phyloP scores from a whole-genome alignment of 2,329 filamentous ascomycete genomes.

The Xylaria digitata region DNA sequence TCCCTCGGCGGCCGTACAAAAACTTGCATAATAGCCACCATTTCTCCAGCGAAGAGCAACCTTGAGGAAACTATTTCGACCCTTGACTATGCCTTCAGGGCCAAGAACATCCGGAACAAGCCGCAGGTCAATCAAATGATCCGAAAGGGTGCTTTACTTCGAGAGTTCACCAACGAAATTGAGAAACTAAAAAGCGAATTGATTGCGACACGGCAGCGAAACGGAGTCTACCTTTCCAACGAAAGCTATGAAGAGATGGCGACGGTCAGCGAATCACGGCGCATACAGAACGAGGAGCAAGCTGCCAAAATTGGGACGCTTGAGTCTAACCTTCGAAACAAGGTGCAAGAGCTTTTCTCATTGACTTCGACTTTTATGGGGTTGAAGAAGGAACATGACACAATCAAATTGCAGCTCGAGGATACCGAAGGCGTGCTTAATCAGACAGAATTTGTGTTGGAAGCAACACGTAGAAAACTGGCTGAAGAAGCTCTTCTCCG shows the following conservation, averaged over 20 bases:
- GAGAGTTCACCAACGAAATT: slow-evolving; percentile 91
- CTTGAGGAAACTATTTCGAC: slow-evolving; percentile 98
- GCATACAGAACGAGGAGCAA: slow-evolving; percentile 93
- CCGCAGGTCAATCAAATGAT: slow-evolving; percentile 93
- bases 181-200: slow-evolving; percentile 94
- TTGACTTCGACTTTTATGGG: slow-evolving; percentile 88
- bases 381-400: slow-evolving; percentile 89
- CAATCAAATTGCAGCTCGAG: slow-evolving; percentile 76
- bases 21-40: slow-evolving; percentile 97
- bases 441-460: slow-evolving; percentile 86
- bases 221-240: slow-evolving; percentile 92
- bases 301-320: slow-evolving; percentile 91
- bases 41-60: slow-evolving; percentile 94
- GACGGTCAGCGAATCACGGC: slow-evolving; percentile 88
- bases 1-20: slow-evolving; percentile 95
- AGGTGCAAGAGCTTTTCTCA: slow-evolving; percentile 90
- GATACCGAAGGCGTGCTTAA: slow-evolving; percentile 84
- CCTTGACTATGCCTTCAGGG: slow-evolving; percentile 95
- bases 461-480: slow-evolving; percentile 79
- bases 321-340: slow-evolving; percentile 90
- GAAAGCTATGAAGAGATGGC: slow-evolving; percentile 92
- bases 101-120: slow-evolving; percentile 98
- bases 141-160: slow-evolving; percentile 90
- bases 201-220: slow-evolving; percentile 90
- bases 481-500: slow-evolving; percentile 83